Evolutionary conservation across 1,284 basidiomycete genomes (phyloP), one percentile per base, ranked within the genome.

Genomic region (Cutaneotrichosporon sp.): DNA sequence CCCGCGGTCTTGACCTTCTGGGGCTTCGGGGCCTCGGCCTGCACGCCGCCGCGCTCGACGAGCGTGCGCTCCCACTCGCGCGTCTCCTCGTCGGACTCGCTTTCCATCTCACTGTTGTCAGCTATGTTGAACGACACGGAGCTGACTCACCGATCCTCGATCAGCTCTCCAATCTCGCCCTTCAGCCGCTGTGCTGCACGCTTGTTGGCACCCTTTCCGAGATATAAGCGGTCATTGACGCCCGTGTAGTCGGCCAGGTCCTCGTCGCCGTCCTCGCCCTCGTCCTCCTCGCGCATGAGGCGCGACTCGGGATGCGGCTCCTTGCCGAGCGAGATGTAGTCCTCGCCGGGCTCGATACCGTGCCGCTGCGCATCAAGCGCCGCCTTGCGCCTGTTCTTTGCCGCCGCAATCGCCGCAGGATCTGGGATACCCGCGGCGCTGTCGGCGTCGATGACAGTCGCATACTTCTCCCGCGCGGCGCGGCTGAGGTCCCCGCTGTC

Each of bases 201-300:
- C 72, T 90, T 91, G 62, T 87, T 86, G 0, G 89, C 89, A 67
- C 91, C 90, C 77, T 91, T 92, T 0, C 93, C 92, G 1, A 97
- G 79, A 0, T 91, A 89, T 60, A 97, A 87, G 34, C 89, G 82
- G 65, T 94, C 91, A 73, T 91, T 87, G 0, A 91, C 90, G 66
- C 88, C 92, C 0, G 95, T 97, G 71, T 87, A 97, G 67, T 92
- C 91, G 5, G 93, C 90, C 72, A 87, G 88, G 70, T 95, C 93
- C 70, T 97, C 94, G 59, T 95, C 94, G 0, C 89, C 93, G 70
- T 97, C 92, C 1, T 92, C 94, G 2, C 91, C 77, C 69, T 95
- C 92, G 75, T 97, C 94, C 47, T 97, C 94, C 78, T 97, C 95
- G 57, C 94, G 81, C 79, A 93, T 81, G 18, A 97, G 80, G 18